Conservation (phyloP, 1,284 basidiomycete species). For the Puccinia triticina region DNA sequence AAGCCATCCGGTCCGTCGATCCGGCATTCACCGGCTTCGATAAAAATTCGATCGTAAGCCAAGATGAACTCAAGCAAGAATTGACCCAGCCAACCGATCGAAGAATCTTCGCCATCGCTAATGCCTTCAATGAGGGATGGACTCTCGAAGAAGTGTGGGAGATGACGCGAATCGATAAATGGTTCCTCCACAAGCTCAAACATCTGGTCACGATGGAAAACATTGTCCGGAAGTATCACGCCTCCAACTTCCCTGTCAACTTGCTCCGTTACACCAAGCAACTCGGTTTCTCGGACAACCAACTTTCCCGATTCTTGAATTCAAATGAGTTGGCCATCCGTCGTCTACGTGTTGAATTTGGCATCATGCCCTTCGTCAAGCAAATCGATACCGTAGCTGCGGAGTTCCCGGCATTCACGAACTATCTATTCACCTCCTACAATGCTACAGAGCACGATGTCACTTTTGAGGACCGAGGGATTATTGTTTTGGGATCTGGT, state of each 20-base stretch:
- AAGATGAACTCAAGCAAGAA: constrained; percentile 79
- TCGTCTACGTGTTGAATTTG: constrained; percentile 78
- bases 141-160: constrained; percentile 94
- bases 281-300: constrained; percentile 91
- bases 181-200: constrained; percentile 90
- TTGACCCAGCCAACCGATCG: constrained; percentile 85
- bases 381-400: constrained; percentile 99
- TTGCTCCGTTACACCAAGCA: constrained; percentile 85
- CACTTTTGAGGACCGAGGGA: constrained; percentile 82
- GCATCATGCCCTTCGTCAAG: constrained; percentile 89
- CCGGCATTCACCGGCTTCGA: constrained; percentile 91
- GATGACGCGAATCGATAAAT: constrained; percentile 95
- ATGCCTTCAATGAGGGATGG: constrained; percentile 84
- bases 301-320: constrained; percentile 77
- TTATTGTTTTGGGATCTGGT: constrained; percentile 96
- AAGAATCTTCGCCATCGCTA: constrained; percentile 86
- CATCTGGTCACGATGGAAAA: constrained; percentile 79
- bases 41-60: constrained; percentile 66
- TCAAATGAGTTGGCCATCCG: constrained; percentile 89
- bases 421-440: constrained; percentile 98
- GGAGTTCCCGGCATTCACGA: constrained; percentile 97
- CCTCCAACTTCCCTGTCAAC: constrained; percentile 70
- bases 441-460: constrained; percentile 92
- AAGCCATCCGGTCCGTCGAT: constrained; percentile 94
- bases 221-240: constrained; percentile 67